These are phyloP conservation scores for Plenodomus lindquistii DNA, from an alignment of 2,329 filamentous ascomycete genomes.

Conservation along the genomic window DNA sequence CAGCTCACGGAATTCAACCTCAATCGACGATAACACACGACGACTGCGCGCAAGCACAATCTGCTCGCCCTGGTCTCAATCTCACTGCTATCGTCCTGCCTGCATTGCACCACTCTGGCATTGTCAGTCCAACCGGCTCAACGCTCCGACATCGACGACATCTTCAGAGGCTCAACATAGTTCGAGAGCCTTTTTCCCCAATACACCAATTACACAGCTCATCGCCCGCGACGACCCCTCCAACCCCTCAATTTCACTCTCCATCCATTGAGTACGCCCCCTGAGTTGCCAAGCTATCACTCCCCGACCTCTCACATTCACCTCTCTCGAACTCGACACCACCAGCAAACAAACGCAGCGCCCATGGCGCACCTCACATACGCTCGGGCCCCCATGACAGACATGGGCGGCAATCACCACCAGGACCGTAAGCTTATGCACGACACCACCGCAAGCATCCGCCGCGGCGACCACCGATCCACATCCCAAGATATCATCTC, in stretches of 20 bases:
- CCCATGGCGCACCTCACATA: constrained; percentile 36
- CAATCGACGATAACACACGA: constrained; percentile 47
- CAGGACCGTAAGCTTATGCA: constrained; percentile 36
- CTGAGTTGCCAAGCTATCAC: background rate
- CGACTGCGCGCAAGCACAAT: constrained; percentile 40
- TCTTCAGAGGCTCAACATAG: constrained; percentile 39
- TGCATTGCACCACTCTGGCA: constrained; percentile 33
- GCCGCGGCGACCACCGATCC: constrained; percentile 27
- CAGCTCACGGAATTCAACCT: constrained; percentile 76
- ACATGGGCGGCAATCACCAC: constrained; percentile 35
- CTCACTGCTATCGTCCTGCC: constrained; percentile 40
- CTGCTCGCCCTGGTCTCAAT: constrained; percentile 37
- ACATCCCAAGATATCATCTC: constrained; percentile 20
- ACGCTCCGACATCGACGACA: constrained; percentile 41
- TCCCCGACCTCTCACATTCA: constrained; percentile 2
- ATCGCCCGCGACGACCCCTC: constrained; percentile 28
- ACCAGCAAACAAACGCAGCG: constrained; percentile 1
- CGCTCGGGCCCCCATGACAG: constrained; percentile 25
- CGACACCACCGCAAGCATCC: constrained; percentile 22
- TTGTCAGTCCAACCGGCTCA: constrained; percentile 39
- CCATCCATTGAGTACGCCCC: constrained; percentile 2
- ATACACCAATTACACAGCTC: constrained; percentile 35
- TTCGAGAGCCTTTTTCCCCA: constrained; percentile 39
- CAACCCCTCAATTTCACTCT: constrained; percentile 4
- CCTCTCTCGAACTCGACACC: constrained; percentile 1